Base-by-base conservation (phyloP, 2,329 filamentous ascomycete species). In the Byssochlamys sp. region DNA sequence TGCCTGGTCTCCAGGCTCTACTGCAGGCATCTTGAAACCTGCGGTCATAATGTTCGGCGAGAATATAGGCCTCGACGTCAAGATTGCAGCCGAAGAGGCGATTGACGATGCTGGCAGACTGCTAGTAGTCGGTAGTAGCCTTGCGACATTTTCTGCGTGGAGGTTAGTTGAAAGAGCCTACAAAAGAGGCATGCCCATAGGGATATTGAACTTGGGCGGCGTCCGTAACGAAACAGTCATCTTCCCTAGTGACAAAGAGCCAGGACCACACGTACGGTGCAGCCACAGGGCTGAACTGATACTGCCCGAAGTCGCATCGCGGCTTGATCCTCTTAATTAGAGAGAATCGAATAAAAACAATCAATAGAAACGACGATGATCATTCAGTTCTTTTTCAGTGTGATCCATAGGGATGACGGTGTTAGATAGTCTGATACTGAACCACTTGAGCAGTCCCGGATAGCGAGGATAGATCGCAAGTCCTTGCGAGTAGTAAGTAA, bases 31-130 rank as follows among this genome's bases (percentile, higher is more conserved):
- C 39, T 72, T 99, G 57, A 97, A 97, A 69, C 94, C 94, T 2
- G 89, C 89, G 0, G 91, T 99, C 1, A 86, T 91, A 65, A 96
- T 97, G 90, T 97, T 97, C 71, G 94, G 94, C 14, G 94, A 97
- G 73, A 91, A 84, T 59, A 95, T 97, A 54, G 78, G 83, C 0
- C 72, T 75, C 1, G 67, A 75, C 1, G 85, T 91, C 35, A 96
- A 95, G 71, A 72, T 77, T 1, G 85, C 84, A 0, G 92, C 91
- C 1, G 91, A 97, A 68, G 76, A 84, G 28, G 88, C 88, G 11
- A 84, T 97, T 54, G 89, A 96, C 66, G 80, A 81, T 28, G 88
- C 90, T 1, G 85, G 84, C 4, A 83, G 84, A 59, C 73, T 97
- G 35, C 77, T 97, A 25, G 82, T 97, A 7, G 72, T 97, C 14